These are phyloP conservation scores for Microbotryum saponariae DNA, from an alignment of 1,284 basidiomycete species.

Conservation along the genomic window DNA sequence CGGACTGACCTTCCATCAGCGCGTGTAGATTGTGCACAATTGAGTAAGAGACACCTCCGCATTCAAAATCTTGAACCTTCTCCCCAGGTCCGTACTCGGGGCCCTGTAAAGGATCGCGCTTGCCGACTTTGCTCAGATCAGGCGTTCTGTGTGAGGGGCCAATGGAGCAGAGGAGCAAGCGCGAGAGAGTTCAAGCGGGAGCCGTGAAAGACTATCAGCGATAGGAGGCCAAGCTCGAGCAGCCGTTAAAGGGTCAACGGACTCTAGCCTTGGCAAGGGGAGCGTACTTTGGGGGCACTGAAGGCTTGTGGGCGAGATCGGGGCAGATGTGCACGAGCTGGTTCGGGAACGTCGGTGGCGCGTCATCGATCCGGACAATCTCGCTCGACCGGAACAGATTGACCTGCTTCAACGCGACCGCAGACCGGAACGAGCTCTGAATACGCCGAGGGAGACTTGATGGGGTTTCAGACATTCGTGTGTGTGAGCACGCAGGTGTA, in stretches of 20 bases:
- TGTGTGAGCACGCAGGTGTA: too few relatives aligned
- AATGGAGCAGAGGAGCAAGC: background rate
- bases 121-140: conserved; percentile 5
- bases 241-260: too few relatives aligned
- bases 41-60: background rate
- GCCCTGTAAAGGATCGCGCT: conserved; percentile 16
- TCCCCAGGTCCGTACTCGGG: conserved; percentile 15
- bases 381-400: too few relatives aligned
- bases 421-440: too few relatives aligned
- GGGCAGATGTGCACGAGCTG: conserved; percentile 17
- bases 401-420: too few relatives aligned
- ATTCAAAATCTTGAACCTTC: conserved; percentile 12
- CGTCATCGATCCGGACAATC: too few relatives aligned
- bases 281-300: conserved; percentile 10
- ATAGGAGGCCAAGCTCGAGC: too few relatives aligned
- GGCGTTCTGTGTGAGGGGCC: conserved; percentile 10
- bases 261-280: too few relatives aligned
- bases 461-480: too few relatives aligned
- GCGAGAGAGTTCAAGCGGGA: background rate
- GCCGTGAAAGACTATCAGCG: background rate
- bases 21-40: conserved; percentile 24
- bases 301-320: conserved; percentile 11
- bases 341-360: too few relatives aligned
- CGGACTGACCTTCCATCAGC: conserved; percentile 6
- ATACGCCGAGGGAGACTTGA: too few relatives aligned